phyloP scores from a whole-genome alignment of 352 stramenopile genomes.

The Pythium phragmitis region DNA sequence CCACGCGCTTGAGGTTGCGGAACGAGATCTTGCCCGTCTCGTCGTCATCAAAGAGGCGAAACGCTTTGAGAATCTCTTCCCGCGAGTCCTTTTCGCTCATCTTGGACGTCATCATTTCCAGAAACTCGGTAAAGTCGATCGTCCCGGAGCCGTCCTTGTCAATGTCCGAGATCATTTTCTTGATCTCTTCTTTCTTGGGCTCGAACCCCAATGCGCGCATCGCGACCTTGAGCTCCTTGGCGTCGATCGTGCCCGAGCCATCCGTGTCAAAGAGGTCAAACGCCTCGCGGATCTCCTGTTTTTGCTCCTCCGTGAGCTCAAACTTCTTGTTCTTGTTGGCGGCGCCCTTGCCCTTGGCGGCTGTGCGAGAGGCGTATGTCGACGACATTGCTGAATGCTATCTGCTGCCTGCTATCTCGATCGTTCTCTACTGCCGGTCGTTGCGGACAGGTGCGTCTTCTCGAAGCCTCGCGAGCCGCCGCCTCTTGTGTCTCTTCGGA shows the following conservation, averaged over 20 bases:
- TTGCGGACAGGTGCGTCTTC: slow-evolving; percentile 3
- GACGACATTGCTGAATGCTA: slow-evolving; percentile 46
- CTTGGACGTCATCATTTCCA: slow-evolving; percentile 98
- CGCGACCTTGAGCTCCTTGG: slow-evolving; percentile 94
- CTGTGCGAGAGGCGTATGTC: slow-evolving; percentile 57
- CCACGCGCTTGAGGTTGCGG: slow-evolving; percentile 96
- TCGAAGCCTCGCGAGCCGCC: slow-evolving; percentile 16
- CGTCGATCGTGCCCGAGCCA: slow-evolving; percentile 93
- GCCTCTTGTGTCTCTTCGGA: slow-evolving; percentile 27
- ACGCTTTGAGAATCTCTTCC: slow-evolving; percentile 97
- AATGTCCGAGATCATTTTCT: slow-evolving; percentile 97
- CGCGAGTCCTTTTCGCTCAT: slow-evolving; percentile 96
- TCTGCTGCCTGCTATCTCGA: slow-evolving; percentile 1
- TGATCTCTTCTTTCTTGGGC: slow-evolving; percentile 97
- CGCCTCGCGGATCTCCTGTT: slow-evolving; percentile 93
- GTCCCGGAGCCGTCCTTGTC: slow-evolving; percentile 93
- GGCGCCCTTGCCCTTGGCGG: slow-evolving; percentile 65
- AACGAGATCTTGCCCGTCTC: slow-evolving; percentile 97
- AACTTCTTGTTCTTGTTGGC: slow-evolving; percentile 83
- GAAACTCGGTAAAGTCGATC: slow-evolving; percentile 98
- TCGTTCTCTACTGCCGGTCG: slow-evolving; percentile 7
- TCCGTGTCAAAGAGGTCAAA: slow-evolving; percentile 99
- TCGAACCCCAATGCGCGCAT: slow-evolving; percentile 97
- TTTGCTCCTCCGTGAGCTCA: slow-evolving; percentile 93
- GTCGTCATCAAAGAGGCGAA: slow-evolving; percentile 97